Percentiles rank a stretch among this genome's conserved stretches.
These are phyloP conservation scores for Cyberlindnera samutprakarnensis DNA, from an alignment of 805 yeast genomes.

Conservation along the genomic window DNA sequence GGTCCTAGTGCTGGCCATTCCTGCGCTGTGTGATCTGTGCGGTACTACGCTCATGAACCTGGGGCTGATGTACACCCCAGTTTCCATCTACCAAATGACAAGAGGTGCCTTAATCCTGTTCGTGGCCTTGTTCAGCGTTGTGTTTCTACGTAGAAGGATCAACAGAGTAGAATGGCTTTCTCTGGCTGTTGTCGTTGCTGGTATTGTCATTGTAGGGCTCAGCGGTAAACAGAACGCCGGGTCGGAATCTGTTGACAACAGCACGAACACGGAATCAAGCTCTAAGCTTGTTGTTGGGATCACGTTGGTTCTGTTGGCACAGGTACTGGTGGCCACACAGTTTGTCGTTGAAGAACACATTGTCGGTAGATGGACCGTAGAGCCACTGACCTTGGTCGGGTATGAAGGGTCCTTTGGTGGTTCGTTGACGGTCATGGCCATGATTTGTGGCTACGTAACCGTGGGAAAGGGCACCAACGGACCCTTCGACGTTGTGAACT, in stretches of 20 bases:
- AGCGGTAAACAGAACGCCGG: constrained; percentile 42
- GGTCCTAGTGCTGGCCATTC: constrained; percentile 40
- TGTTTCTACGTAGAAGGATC: constrained; percentile 50
- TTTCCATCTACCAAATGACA: constrained; percentile 80
- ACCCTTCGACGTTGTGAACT: constrained; percentile 45
- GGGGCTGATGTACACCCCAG: constrained; percentile 71
- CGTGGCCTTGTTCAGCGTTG: constrained; percentile 63
- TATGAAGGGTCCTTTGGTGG: constrained; percentile 69
- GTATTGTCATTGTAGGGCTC: constrained; percentile 66
- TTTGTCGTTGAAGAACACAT: constrained; percentile 74
- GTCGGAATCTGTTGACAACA: constrained; percentile 2
- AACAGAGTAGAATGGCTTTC: constrained; percentile 62
- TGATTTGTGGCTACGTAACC: constrained; percentile 36
- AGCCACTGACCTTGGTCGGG: constrained; percentile 62
- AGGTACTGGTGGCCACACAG: constrained; percentile 64
- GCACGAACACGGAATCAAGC: constrained; percentile 1
- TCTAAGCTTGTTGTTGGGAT: constrained; percentile 46
- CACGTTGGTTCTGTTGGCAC: constrained; percentile 49
- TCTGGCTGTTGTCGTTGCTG: constrained; percentile 53
- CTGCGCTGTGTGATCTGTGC: constrained; percentile 62
- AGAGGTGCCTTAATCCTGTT: constrained; percentile 70
- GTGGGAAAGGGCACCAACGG: constrained; percentile 33
- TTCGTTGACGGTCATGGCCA: constrained; percentile 32
- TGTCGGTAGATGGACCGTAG: constrained; percentile 41
- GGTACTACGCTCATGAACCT: constrained; percentile 73